These are phyloP conservation scores for Diatrype stigma DNA, from an alignment of 2,329 filamentous ascomycete genomes.

Conservation along the genomic window DNA sequence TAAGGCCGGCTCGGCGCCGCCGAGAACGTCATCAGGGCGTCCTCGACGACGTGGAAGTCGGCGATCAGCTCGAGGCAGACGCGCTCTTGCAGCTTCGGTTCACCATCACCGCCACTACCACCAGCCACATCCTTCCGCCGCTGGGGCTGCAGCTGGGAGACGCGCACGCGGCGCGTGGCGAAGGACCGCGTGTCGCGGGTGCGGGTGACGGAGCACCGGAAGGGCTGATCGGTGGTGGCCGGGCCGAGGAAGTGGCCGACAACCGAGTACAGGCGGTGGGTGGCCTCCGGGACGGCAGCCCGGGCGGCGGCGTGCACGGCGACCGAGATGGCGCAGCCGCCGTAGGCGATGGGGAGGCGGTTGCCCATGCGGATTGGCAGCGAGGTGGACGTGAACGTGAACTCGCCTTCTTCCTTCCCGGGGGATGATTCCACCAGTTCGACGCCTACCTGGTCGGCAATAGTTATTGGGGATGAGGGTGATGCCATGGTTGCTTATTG, in stretches of 20 bases:
- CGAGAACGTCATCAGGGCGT: conserved; percentile 33
- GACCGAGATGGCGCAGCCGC: conserved; percentile 27
- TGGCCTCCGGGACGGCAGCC: conserved; percentile 29
- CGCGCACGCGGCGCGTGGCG: conserved; percentile 40
- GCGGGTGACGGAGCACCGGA: conserved; percentile 32
- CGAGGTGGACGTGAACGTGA: conserved; percentile 5
- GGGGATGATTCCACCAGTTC: conserved; percentile 5
- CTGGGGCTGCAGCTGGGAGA: conserved; percentile 34
- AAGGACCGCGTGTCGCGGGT: conserved; percentile 44
- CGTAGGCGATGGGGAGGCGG: conserved; percentile 10
- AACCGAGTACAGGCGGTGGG: conserved; percentile 41
- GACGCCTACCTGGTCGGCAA: conserved; percentile 7
- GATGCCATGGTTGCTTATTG: too few relatives aligned
- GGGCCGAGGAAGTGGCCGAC: conserved; percentile 45
- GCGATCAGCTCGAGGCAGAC: conserved; percentile 38
- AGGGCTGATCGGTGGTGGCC: conserved; percentile 33
- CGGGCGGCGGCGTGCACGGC: conserved; percentile 38
- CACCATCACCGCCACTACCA: neutral
- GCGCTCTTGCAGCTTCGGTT: conserved; percentile 27
- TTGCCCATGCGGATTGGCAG: conserved; percentile 11
- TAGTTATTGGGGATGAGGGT: too few relatives aligned
- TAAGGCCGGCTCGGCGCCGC: conserved; percentile 30
- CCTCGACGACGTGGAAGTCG: conserved; percentile 39
- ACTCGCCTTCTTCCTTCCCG: conserved; percentile 5
- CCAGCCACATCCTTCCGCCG: neutral